Conservation (phyloP, 768 basidiomycete genomes). For the Termitomyces sp. region DNA sequence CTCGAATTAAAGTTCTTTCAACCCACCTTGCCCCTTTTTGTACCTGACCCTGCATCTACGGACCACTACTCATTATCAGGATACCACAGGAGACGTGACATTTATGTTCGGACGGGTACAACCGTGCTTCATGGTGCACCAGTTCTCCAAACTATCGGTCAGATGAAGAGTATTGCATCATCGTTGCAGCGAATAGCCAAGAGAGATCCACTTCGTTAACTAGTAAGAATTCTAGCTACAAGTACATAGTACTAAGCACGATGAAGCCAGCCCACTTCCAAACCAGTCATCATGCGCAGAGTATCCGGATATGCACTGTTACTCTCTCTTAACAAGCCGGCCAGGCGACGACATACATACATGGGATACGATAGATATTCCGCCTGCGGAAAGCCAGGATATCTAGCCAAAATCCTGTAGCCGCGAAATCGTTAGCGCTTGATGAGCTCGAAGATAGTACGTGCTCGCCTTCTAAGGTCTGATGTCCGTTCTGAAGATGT, state of each 20-base stretch:
- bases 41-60: too few relatives aligned
- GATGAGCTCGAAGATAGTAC: neutral
- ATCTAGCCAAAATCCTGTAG: constrained; percentile 53
- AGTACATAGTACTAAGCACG: constrained; percentile 22
- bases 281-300: constrained; percentile 72
- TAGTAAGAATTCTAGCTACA: too few relatives aligned
- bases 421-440: neutral
- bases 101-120: too few relatives aligned
- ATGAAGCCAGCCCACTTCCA: constrained; percentile 78
- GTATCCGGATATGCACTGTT: constrained; percentile 69
- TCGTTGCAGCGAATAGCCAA: too few relatives aligned
- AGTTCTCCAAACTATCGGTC: too few relatives aligned
- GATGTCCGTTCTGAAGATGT: constrained; percentile 46
- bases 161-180: too few relatives aligned
- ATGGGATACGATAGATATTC: constrained; percentile 83
- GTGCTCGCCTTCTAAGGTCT: constrained; percentile 49
- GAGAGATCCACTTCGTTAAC: too few relatives aligned
- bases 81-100: too few relatives aligned
- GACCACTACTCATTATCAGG: too few relatives aligned
- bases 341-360: constrained; percentile 67
- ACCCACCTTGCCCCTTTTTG: too few relatives aligned
- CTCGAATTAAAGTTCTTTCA: too few relatives aligned
- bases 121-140: too few relatives aligned
- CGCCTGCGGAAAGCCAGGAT: constrained; percentile 83
- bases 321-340: constrained; percentile 68